phyloP scores from a whole-genome alignment of 306 rosid genomes.

The Arachis stenosperma region DNA sequence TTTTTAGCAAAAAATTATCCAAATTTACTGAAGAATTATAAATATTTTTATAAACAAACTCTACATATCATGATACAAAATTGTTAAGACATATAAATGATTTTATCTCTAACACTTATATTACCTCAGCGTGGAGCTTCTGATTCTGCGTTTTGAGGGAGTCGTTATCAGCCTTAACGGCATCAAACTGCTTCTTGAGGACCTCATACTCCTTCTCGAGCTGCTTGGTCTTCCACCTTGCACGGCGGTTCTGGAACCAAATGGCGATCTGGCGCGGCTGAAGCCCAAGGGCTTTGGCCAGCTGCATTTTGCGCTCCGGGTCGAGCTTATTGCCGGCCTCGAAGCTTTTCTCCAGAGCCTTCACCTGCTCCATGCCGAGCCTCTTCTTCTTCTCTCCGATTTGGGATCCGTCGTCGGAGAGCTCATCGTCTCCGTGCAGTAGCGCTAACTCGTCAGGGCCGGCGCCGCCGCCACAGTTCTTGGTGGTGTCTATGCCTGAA shows the following conservation, averaged over 20 bases:
- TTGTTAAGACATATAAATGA: too few relatives aligned
- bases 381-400: conserved; percentile 94
- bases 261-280: conserved; percentile 93
- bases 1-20: too few relatives aligned
- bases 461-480: conserved; percentile 48
- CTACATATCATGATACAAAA: too few relatives aligned
- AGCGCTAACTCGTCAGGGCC: conserved; percentile 17
- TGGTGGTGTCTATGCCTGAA: conserved; percentile 62
- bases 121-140: conserved; percentile 80
- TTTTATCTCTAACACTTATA: too few relatives aligned
- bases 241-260: conserved; percentile 96
- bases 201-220: conserved; percentile 82
- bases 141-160: conserved; percentile 74
- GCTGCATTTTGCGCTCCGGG: conserved; percentile 87
- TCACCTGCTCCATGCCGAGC: conserved; percentile 80
- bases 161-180: conserved; percentile 77
- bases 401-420: conserved; percentile 87
- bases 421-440: conserved; percentile 63
- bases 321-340: conserved; percentile 93
- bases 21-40: too few relatives aligned
- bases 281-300: conserved; percentile 77
- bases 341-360: conserved; percentile 90
- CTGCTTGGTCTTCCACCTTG: conserved; percentile 95
- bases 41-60: too few relatives aligned
- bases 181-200: conserved; percentile 81